phyloP scores from a whole-genome alignment of 2,329 filamentous ascomycete genomes.

The Laburnicola sp. region DNA sequence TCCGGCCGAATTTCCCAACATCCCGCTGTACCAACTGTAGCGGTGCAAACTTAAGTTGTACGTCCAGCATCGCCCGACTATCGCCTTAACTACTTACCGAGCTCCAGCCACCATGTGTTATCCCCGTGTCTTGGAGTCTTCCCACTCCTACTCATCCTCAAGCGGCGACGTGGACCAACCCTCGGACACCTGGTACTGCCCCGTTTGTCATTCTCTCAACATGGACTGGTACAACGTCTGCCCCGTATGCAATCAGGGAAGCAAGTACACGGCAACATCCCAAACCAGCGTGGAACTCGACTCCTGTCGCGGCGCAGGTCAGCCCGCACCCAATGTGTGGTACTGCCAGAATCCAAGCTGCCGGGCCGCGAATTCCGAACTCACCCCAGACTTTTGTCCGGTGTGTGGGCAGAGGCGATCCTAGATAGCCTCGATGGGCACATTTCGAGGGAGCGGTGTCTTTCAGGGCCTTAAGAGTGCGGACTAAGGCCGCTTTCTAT shows the following conservation, averaged over 20 bases:
- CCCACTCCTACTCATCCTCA: background rate
- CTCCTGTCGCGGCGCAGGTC: background rate
- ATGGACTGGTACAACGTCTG: constrained; percentile 8
- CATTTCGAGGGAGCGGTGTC: too few relatives aligned
- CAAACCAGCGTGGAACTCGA: background rate
- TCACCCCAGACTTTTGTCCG: constrained; percentile 8
- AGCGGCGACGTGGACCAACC: too few relatives aligned
- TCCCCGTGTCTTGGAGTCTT: too few relatives aligned
- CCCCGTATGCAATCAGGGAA: constrained; percentile 9
- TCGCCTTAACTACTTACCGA: background rate
- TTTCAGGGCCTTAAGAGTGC: too few relatives aligned
- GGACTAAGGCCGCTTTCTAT: too few relatives aligned
- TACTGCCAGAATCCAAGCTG: constrained; percentile 6
- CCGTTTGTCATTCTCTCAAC: constrained; percentile 14
- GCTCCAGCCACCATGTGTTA: background rate
- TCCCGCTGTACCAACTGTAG: too few relatives aligned
- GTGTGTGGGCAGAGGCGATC: too few relatives aligned
- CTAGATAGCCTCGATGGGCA: too few relatives aligned
- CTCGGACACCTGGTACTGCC: constrained; percentile 18
- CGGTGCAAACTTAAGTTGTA: too few relatives aligned
- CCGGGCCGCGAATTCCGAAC: constrained; percentile 5
- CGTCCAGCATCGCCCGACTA: too few relatives aligned
- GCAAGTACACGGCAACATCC: background rate
- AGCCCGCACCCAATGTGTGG: constrained; percentile 1
- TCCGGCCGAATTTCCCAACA: too few relatives aligned